Evolutionary conservation across 371 early-diverging fungal species (phyloP), one percentile per base, ranked within the genome.

Genomic region (Circinella minor): DNA sequence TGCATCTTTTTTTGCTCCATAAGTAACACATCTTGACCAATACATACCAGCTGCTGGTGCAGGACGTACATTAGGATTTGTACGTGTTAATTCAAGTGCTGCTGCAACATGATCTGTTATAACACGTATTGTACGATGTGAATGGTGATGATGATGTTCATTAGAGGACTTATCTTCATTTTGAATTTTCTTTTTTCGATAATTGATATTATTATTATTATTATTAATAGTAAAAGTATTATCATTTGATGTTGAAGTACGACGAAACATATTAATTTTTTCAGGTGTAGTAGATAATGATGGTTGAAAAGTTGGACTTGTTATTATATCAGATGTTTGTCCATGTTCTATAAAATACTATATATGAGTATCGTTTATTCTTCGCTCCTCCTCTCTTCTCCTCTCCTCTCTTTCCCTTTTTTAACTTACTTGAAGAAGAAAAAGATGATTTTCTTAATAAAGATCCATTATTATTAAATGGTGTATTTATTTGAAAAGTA

Each of bases 41-140:
- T 93, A 91, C 92, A 94, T 93, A 0, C 89, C 89, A 2, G 94
- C 87, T 6, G 90, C 88, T 3, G 92, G 92, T 36, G 88, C 91
- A 15, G 74, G 66, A 17, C 61, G 67, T 11, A 74, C 67, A 27
- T 55, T 68, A 17, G 63, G 36, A 63, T 66, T 70, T 14, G 68
- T 64, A 10, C 48, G 47, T 18, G 64, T 64, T 4, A 69, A 49
- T 64, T 69, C 70, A 4, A 63, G 18, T 18, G 64, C 64, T 55
- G 70, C 70, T 15, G 70, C 65, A 9, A 64, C 63, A 46, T 69
- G 70, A n/a, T 65, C 65, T n/a, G 65, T 54, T 36, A 65, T 54
- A 4, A 65, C 65, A 7, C 65, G 51, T 4, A 61, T 37, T 4
- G 43, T 9, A 3, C 46, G 64, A 10, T 38, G 62, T 39, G 18